Evolutionary conservation across 768 basidiomycete species (phyloP), one percentile per base, ranked within the genome.

Genomic region (Mycena metata): DNA sequence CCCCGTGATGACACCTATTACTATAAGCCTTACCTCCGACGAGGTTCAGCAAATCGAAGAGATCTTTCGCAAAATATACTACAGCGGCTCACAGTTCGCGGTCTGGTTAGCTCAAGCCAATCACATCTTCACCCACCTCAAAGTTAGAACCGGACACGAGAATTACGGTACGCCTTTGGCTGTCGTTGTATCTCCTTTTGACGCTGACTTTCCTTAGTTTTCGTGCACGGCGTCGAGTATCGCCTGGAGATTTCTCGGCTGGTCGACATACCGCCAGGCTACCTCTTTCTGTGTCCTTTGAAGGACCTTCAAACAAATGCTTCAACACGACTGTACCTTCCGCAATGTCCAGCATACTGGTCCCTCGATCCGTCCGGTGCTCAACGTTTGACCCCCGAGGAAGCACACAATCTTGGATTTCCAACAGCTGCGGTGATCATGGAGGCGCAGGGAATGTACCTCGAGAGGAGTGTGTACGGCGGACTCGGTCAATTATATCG

Each of bases 131-230:
- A 51, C 13, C 7, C 16, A 6, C 30, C 30, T 15, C 17, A 5
- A 17, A 9, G 10, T 51, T 33, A 51, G 24, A 16, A 19, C 50
- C 16, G 12, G 30, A 17, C 30, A 30, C 11, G 30, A 51, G 30
- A 16, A 51, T 33, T 51, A 51, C 17, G 50, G 50, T 51, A 64
- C 7, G 69, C 78, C 9, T 66, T 76, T 30, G 67, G n/a, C 70
- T 23, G 76, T 77, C 36, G 7, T 12, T 7, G 36, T 36, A 12
- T 36, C 36, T 7, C 12, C 7, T 36, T 7, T 36, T 12, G 12
- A 6, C 7, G 12, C 36, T 36, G 6, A 7, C 7, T 36, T 36
- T 36, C 36, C 36, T 36, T 12, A 36, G 36, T 36, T 36, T 36
- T 36, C 36, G 36, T 36, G 7, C 7, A 36, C 36, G 36, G 36